A percentile compares a stretch with the other conserved stretches of the same genome.
These are phyloP conservation scores for Leishmania martiniquensis DNA, from an alignment of 208 protist genomes.

Conservation along the genomic window DNA sequence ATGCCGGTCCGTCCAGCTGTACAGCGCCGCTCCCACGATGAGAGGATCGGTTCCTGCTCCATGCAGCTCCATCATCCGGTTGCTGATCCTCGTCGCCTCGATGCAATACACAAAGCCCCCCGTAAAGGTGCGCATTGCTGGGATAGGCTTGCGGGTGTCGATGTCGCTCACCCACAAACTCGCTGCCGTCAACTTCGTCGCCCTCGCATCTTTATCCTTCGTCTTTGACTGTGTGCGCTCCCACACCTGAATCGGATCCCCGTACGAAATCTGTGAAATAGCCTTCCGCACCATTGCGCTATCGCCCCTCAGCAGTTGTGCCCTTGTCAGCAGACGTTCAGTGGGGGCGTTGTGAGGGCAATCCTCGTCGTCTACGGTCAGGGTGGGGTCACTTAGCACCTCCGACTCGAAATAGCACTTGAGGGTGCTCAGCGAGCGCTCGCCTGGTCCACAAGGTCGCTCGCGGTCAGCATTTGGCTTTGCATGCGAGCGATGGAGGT, in stretches of 20 bases:
- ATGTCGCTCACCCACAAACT: constrained; percentile 76
- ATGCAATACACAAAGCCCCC: constrained; percentile 67
- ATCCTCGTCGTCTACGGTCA: constrained; percentile 77
- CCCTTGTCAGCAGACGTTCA: constrained; percentile 59
- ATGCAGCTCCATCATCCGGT: constrained; percentile 69
- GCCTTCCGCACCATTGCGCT: constrained; percentile 46
- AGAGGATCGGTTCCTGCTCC: constrained; percentile 77
- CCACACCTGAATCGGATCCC: constrained; percentile 86
- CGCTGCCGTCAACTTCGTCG: constrained; percentile 31
- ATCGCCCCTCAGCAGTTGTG: constrained; percentile 38
- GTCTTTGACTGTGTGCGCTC: constrained; percentile 31
- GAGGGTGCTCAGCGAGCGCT: constrained; percentile 50
- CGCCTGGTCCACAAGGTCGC: constrained; percentile 25
- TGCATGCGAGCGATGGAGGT: constrained; percentile 24
- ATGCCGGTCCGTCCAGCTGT: constrained; percentile 46
- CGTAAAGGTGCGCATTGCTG: constrained; percentile 72
- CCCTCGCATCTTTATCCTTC: constrained; percentile 1
- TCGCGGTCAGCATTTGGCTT: constrained; percentile 52
- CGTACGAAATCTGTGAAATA: constrained; percentile 70
- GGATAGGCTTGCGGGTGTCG: constrained; percentile 74
- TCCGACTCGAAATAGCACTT: constrained; percentile 80
- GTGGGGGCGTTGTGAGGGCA: constrained; percentile 62
- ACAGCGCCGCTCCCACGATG: constrained; percentile 64
- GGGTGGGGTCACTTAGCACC: constrained; percentile 50
- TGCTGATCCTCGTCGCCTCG: constrained; percentile 53